phyloP scores from a whole-genome alignment of 176 grass and related monocot genomes.

The Lolium perenne region DNA sequence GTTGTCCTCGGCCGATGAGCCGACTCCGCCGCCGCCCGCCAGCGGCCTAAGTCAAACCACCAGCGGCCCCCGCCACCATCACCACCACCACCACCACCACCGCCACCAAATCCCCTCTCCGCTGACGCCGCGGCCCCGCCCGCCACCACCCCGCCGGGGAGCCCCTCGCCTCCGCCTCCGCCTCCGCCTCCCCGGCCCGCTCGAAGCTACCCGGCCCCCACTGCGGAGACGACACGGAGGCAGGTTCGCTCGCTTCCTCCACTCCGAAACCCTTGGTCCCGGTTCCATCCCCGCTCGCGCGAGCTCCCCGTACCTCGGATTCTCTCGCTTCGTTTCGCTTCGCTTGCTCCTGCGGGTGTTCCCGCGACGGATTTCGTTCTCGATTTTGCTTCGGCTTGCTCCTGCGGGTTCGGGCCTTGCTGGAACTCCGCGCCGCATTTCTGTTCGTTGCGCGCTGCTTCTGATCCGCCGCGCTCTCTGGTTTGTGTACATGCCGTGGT shows the following conservation, averaged over 20 bases:
- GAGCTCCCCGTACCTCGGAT: neutral
- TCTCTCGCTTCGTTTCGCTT: neutral
- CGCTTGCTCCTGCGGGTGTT: neutral
- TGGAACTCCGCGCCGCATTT: neutral
- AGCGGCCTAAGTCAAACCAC: slow-evolving; percentile 19
- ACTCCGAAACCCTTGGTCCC: neutral
- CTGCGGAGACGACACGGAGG: slow-evolving; percentile 8
- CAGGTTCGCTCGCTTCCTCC: slow-evolving; percentile 26
- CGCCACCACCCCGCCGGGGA: neutral
- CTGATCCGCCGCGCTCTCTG: neutral
- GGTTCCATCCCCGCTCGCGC: slow-evolving; percentile 10
- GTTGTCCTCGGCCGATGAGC: slow-evolving; percentile 15
- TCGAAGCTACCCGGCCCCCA: neutral
- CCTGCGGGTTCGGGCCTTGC: neutral
- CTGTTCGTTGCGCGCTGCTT: neutral
- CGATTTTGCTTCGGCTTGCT: slow-evolving; percentile 8
- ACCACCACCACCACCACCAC: neutral
- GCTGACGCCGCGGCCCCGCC: neutral
- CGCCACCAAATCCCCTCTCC: neutral
- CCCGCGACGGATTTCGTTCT: neutral
- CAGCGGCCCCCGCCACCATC: neutral
- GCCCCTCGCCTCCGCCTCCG: neutral
- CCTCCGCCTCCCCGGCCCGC: neutral
- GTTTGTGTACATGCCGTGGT: neutral
- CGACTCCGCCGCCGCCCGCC: slow-evolving; percentile 13